phyloP scores from a whole-genome alignment of 192 early-diverging fungal species.

The Linnemannia elongata region DNA sequence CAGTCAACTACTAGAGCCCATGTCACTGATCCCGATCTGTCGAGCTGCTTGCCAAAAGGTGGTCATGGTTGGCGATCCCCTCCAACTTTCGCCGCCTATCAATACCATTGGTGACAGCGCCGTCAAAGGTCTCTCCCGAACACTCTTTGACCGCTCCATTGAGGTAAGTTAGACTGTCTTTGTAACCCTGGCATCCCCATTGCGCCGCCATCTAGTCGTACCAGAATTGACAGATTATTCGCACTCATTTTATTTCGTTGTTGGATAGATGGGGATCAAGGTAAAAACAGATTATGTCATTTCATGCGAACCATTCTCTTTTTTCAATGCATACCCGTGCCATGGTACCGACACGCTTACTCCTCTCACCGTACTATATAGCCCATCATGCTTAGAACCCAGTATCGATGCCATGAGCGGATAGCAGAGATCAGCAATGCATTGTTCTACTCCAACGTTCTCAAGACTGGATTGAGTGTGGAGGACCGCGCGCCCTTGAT shows the following conservation, averaged over 20 bases:
- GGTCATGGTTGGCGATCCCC: constrained; percentile 91
- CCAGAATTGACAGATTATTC: not conserved
- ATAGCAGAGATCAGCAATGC: constrained; percentile 73
- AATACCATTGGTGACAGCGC: constrained; percentile 62
- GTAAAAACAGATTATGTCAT: constrained; percentile 4
- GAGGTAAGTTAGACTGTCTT: constrained; percentile 57
- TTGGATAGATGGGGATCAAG: constrained; percentile 52
- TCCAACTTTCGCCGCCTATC: constrained; percentile 89
- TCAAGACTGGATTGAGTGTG: constrained; percentile 61
- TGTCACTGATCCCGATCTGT: constrained; percentile 85
- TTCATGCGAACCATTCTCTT: too few relatives aligned
- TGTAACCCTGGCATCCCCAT: not conserved
- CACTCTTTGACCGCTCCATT: constrained; percentile 83
- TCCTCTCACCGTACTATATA: not conserved
- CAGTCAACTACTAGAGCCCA: constrained; percentile 88
- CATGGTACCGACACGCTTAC: not conserved
- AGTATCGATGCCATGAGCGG: constrained; percentile 80
- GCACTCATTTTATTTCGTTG: not conserved
- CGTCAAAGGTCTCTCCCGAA: constrained; percentile 79
- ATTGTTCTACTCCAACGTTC: constrained; percentile 70
- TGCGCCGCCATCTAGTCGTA: not conserved
- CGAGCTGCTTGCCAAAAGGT: constrained; percentile 70
- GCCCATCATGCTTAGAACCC: constrained; percentile 76
- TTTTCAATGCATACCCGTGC: not conserved
- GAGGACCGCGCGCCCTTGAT: constrained; percentile 60